Conservation (phyloP, 441 rosid genomes). For the Erodium trifolium region DNA sequence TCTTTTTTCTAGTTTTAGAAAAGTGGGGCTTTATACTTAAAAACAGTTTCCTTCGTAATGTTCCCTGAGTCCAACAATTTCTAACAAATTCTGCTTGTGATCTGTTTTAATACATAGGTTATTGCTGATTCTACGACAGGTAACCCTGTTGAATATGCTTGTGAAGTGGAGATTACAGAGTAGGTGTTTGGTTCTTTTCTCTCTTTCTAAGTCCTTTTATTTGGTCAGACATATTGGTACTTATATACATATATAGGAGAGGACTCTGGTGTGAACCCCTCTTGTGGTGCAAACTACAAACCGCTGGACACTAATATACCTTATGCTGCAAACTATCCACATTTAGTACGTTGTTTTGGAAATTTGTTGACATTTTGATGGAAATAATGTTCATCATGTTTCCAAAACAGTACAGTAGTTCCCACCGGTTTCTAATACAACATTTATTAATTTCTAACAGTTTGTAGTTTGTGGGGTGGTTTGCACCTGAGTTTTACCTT, state of each 20-base stretch:
- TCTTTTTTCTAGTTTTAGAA: not conserved
- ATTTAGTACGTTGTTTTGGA: too few relatives aligned
- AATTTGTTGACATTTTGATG: too few relatives aligned
- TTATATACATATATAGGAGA: not conserved
- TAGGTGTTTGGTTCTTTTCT: conserved; percentile 31
- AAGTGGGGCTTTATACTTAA: not conserved
- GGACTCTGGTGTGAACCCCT: too few relatives aligned
- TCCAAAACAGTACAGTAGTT: too few relatives aligned
- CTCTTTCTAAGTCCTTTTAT: not conserved
- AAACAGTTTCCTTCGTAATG: conserved; percentile 13
- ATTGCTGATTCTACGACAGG: conserved; percentile 62
- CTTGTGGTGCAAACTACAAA: too few relatives aligned
- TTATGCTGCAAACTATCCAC: too few relatives aligned
- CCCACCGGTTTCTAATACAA: too few relatives aligned
- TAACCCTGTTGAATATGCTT: conserved; percentile 63
- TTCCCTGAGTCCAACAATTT: conserved; percentile 2
- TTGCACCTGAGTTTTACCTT: too few relatives aligned
- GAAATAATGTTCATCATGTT: too few relatives aligned
- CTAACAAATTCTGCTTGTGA: conserved; percentile 13
- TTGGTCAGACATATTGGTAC: not conserved
- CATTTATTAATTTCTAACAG: too few relatives aligned
- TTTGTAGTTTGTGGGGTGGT: too few relatives aligned
- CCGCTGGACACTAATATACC: too few relatives aligned
- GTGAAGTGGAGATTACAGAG: conserved; percentile 98
- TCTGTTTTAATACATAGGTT: conserved; percentile 42